Evolutionary conservation across 1,284 basidiomycete genomes (phyloP).

Genomic region (Kwoniella shivajii): DNA sequence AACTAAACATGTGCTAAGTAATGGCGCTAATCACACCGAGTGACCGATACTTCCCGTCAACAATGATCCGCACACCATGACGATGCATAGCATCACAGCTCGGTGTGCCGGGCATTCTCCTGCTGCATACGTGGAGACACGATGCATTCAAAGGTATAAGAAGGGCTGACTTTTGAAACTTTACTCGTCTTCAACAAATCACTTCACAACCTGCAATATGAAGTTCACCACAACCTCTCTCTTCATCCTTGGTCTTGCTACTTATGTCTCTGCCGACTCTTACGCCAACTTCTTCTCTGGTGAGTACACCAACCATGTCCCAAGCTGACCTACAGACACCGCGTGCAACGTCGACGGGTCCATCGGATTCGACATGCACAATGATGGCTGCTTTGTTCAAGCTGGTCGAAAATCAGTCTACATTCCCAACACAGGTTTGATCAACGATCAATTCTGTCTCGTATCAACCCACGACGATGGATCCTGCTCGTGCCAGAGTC

Average conservation of each 20-base stretch:
- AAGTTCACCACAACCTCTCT: conserved; percentile 6
- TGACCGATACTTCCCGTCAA: too few relatives aligned
- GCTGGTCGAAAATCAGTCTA: conserved; percentile 11
- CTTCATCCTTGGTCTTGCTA: not conserved
- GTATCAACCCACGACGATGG: conserved; percentile 1
- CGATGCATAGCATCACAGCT: too few relatives aligned
- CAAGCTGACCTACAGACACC: not conserved
- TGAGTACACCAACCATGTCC: not conserved
- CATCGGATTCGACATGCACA: conserved; percentile 14
- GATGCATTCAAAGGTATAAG: not conserved
- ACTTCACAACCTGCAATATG: not conserved
- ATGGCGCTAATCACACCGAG: too few relatives aligned
- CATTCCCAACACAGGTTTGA: conserved; percentile 11
- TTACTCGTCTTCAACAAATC: not conserved
- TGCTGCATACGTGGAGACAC: too few relatives aligned
- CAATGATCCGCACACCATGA: too few relatives aligned
- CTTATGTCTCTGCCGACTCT: conserved; percentile 10
- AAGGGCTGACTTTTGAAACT: not conserved
- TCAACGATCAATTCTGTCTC: conserved; percentile 13
- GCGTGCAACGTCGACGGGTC: conserved; percentile 9
- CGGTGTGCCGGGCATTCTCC: too few relatives aligned
- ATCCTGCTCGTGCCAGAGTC: conserved; percentile 5
- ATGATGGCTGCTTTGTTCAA: conserved; percentile 11
- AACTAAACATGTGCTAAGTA: too few relatives aligned
- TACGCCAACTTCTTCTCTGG: conserved; percentile 14